Evolutionary conservation across 169 alveolate genomes (phyloP), one percentile per base, ranked within the genome.

Genomic region (Toxoplasma gondii): DNA sequence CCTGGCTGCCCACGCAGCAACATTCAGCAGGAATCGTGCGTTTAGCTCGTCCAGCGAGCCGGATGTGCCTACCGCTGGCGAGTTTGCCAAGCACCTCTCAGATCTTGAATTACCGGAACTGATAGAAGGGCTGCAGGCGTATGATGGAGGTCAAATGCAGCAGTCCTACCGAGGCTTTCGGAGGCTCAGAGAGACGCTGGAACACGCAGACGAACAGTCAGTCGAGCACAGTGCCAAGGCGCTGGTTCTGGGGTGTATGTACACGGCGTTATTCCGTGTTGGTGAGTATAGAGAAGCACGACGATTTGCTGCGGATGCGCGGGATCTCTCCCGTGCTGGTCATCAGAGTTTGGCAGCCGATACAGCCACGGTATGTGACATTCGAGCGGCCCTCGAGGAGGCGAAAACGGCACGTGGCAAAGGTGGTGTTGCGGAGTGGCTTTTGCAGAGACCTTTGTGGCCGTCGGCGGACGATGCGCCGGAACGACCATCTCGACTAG

Each of bases 91-190:
- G 74, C n/a, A 16, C 74, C n/a, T 64, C 34, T 16, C 74, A 64
- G 31, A 64, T 16, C 24, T 64, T 31, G 74, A 64, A 1, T 64
- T 31, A 22, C 74, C 24, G 74, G 74, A 4, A 27, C n/a, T 64
- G 74, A 27, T 64, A 27, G 74, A 64, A 64, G 74, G 34, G 29
- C 29, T 64, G 74, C 34, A 22, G 5, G 74, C 74, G 1, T 64
- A 64, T 31, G 74, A 64, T 64, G 22, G 34, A 64, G 74, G 74
- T 1, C 74, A 64, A 19, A 27, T 64, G 34, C 74, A 64, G 29
- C 74, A 64, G 74, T 64, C 74, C 34, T 64, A 64, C 74, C 74
- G 74, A 31, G 74, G n/a, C 74, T 64, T 64, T 31, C 74, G 74
- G 74, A 16, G 29, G 22, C 34, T 64, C 34, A 64, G 74, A 27